Base-by-base conservation (phyloP, 2,329 filamentous ascomycete species). In the Bipolaris cookei region DNA sequence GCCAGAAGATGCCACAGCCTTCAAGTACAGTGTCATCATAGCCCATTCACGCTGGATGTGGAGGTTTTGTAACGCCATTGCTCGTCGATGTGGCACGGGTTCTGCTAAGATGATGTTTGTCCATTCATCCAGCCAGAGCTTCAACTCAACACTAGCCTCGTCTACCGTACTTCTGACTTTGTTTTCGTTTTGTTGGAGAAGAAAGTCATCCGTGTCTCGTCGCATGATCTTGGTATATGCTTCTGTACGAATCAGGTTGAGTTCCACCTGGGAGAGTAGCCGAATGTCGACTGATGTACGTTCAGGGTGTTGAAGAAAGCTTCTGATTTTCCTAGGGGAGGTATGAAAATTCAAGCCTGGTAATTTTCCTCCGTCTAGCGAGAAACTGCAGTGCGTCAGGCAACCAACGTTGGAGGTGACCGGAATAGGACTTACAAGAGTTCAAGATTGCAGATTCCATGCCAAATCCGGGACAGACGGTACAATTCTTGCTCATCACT, bases 41-140 rank as follows among this genome's bases (percentile, higher is more conserved):
- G 81, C 79, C 83, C 83, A 86, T 59, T 82, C 81, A 56, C 79
- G 78, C 61, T 85, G 83, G 0, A 85, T 79, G 2, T 77, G 76
- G 1, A 85, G 69, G 18, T 84, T 84, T 4, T 81, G 69, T 0
- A 79, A 59, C 0, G 70, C 70, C n/a, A 69, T 42, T 7, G 65
- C 58, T 21, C 61, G 54, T 43, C 65, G 48, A 18, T 65, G 54
- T 4, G 47, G 42, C 6, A 23, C 18, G 16, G 62, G 55, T 13
- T 70, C 63, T 1, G 46, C 54, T 11, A 63, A 64, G 4, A 71
- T 60, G 3, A 77, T 67, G 13, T 41, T 54, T 2, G 61, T 61
- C 75, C 75, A 77, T 37, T 77, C 75, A 63, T 80, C 77, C 37
- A 82, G 80, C 83, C 72, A 75, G 1, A 74, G 63, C 2, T 62